A percentile compares a stretch with the other conserved stretches of the same genome.
Evolutionary conservation across 2,329 filamentous ascomycete genomes (phyloP).

Genomic region (Trichoderma asperellum): DNA sequence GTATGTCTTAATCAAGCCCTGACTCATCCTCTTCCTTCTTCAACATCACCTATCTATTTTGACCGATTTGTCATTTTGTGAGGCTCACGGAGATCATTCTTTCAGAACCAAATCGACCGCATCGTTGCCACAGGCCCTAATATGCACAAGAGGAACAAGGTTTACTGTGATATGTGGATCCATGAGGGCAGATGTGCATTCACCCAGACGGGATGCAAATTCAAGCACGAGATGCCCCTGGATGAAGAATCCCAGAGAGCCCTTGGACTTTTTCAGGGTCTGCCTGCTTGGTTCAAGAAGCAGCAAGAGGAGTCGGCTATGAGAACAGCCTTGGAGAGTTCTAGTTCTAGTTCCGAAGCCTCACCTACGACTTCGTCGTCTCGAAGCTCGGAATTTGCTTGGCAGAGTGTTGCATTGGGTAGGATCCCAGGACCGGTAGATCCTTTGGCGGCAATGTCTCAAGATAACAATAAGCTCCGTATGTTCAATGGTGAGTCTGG

Average conservation of each 20-base stretch:
- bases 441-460: background rate
- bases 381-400: background rate
- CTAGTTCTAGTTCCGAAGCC: background rate
- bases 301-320: conserved; percentile 51
- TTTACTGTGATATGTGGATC: conserved; percentile 90
- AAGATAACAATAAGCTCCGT: conserved; percentile 5
- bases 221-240: conserved; percentile 86
- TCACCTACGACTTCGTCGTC: conserved; percentile 1
- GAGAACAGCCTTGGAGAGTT: background rate
- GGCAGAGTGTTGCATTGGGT: background rate
- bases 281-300: conserved; percentile 65
- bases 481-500: background rate
- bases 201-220: conserved; percentile 82
- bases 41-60: conserved; percentile 28
- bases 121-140: conserved; percentile 43
- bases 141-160: conserved; percentile 58
- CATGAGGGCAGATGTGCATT: conserved; percentile 84
- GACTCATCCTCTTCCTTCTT: background rate
- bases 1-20: conserved; percentile 34
- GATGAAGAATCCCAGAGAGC: conserved; percentile 66
- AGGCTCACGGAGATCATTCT: background rate
- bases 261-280: conserved; percentile 71
- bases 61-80: background rate
- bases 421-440: background rate
- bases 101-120: conserved; percentile 42